A percentile compares a stretch with the other conserved stretches of the same genome.
phyloP scores from a whole-genome alignment of 2,329 filamentous ascomycete species.

The Fusarium sp. region DNA sequence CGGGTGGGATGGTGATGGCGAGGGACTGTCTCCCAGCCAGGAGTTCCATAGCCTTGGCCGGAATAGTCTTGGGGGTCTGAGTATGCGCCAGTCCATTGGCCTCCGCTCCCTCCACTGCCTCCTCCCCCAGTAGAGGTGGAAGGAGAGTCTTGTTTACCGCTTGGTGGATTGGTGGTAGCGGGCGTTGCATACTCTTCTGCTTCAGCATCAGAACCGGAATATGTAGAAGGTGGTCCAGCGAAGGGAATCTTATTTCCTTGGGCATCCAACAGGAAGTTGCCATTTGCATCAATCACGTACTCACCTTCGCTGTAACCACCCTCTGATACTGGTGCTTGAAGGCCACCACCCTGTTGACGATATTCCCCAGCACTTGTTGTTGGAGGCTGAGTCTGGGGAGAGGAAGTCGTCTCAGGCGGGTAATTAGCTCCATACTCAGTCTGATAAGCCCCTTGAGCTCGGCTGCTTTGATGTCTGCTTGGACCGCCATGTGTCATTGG shows the following conservation, averaged over 20 bases:
- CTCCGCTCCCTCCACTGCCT: slow-evolving; percentile 53
- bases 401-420: slow-evolving; percentile 53
- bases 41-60: slow-evolving; percentile 72
- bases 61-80: slow-evolving; percentile 68
- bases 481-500: slow-evolving; percentile 83
- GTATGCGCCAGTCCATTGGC: slow-evolving; percentile 57
- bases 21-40: slow-evolving; percentile 80
- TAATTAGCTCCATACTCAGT: slow-evolving; percentile 46
- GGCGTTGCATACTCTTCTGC: slow-evolving; percentile 69
- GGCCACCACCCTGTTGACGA: slow-evolving; percentile 36
- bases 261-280: slow-evolving; percentile 69
- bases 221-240: slow-evolving; percentile 57
- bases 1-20: slow-evolving; percentile 89
- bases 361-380: slow-evolving; percentile 46
- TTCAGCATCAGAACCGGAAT: slow-evolving; percentile 61
- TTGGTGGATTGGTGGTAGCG: slow-evolving; percentile 55
- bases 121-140: slow-evolving; percentile 44
- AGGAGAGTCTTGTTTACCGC: slow-evolving; percentile 48
- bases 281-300: slow-evolving; percentile 72
- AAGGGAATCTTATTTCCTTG: slow-evolving; percentile 69
- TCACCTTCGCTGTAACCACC: slow-evolving; percentile 76
- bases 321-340: slow-evolving; percentile 59
- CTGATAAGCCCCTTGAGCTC: slow-evolving; percentile 49
- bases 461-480: slow-evolving; percentile 62
- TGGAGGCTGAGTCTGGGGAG: slow-evolving; percentile 54